Evolutionary conservation across 73 alveolate genomes (phyloP).

Genomic region (Paramecium octaurelia): DNA sequence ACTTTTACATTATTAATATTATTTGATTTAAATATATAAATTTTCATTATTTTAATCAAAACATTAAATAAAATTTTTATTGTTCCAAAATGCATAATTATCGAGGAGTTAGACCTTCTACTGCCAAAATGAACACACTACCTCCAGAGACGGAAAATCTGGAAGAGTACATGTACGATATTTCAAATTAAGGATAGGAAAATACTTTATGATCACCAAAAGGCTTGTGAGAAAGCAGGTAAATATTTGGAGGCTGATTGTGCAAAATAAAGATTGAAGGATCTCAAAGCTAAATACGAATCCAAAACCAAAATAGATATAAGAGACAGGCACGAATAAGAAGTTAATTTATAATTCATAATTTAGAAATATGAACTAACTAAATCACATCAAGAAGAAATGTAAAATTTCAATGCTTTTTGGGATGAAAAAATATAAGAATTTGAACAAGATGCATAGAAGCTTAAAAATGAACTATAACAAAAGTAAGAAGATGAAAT

Average conservation of each 20-base stretch:
- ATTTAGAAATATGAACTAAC: slow-evolving; percentile 49
- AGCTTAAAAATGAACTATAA: slow-evolving; percentile 3
- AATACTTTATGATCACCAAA: slow-evolving; percentile 53
- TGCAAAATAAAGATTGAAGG: slow-evolving; percentile 53
- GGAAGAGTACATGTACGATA: not conserved
- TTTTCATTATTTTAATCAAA: not conserved
- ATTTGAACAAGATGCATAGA: slow-evolving; percentile 48
- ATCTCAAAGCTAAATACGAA: slow-evolving; percentile 46
- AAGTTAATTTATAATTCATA: not conserved
- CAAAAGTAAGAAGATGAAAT: slow-evolving; percentile 53
- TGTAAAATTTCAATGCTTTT: slow-evolving; percentile 40
- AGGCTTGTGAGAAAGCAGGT: slow-evolving; percentile 56
- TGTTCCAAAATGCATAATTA: not conserved
- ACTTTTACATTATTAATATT: not conserved
- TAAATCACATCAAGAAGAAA: slow-evolving; percentile 44
- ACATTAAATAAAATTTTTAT: not conserved
- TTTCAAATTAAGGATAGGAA: slow-evolving; percentile 3
- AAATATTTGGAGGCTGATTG: slow-evolving; percentile 60
- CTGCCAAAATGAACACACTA: slow-evolving; percentile 19
- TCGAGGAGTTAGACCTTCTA: slow-evolving; percentile 40
- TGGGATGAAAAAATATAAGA: slow-evolving; percentile 59
- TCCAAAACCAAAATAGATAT: slow-evolving; percentile 42
- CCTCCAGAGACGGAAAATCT: slow-evolving; percentile 29
- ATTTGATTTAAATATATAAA: not conserved
- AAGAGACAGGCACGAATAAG: slow-evolving; percentile 45